These are phyloP conservation scores for Eimeria necatrix DNA, from an alignment of 169 alveolate genomes.

Conservation along the genomic window DNA sequence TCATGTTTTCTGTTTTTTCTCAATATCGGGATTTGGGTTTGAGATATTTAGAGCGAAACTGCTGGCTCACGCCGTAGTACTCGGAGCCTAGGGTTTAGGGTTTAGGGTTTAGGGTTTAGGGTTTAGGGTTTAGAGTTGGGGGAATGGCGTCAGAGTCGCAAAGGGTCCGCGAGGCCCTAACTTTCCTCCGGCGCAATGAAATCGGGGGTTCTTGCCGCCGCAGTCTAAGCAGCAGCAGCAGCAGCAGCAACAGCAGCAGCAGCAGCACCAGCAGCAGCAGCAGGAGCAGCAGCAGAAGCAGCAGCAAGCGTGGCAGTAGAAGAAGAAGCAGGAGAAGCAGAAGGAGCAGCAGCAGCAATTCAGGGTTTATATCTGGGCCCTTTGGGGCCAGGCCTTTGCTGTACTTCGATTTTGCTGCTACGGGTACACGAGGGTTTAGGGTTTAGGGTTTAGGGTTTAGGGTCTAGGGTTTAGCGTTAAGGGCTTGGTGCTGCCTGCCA, in stretches of 20 bases:
- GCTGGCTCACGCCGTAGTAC: neutral
- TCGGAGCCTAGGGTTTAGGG: neutral
- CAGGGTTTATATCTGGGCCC: conserved; percentile 13
- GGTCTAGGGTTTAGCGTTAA: too few relatives aligned
- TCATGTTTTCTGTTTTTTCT: neutral
- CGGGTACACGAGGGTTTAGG: neutral
- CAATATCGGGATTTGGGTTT: neutral
- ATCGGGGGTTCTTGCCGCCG: neutral
- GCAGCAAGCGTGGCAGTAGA: neutral
- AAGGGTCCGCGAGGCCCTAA: conserved; percentile 12
- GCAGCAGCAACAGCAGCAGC: conserved; percentile 36
- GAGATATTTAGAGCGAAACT: neutral
- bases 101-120: conserved; percentile 25
- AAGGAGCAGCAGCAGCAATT: neutral
- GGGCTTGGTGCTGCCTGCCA: too few relatives aligned
- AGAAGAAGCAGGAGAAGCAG: neutral
- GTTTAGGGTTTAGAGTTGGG: neutral
- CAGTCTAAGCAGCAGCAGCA: conserved; percentile 1
- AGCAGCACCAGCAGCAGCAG: conserved; percentile 27
- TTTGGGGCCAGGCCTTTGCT: conserved; percentile 71
- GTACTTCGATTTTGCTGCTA: conserved; percentile 75
- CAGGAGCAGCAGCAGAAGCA: neutral
- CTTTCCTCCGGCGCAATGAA: neutral
- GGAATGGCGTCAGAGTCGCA: neutral
- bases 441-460: conserved; percentile 28